Evolutionary conservation across 768 basidiomycete genomes (phyloP), one percentile per base, ranked within the genome.

Genomic region (Termitomyces titanicus): DNA sequence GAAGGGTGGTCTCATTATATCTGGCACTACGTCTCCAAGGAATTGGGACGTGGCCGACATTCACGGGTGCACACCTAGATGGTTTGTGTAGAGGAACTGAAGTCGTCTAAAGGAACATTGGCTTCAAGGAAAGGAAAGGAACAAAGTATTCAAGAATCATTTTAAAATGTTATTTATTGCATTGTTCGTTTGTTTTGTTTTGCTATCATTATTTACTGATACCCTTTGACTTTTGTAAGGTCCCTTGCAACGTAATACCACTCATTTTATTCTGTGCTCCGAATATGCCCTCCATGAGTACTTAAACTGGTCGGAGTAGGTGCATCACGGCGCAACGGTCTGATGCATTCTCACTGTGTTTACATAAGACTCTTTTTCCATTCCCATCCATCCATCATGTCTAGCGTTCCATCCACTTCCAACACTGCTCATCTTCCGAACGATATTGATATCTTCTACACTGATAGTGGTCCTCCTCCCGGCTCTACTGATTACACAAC

Each of bases 1-100:
- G 78, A 81, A 64, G 76, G 77, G 3, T 81, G 78, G 78, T 70
- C 76, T 3, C 72, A 77, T 47, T 79, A 79, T 52, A 77, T 81
- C 45, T 77, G 74, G 73, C 77, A 81, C 53, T 79, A 67, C 54
- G 59, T 79, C 39, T 72, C 70, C 27, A 65, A 58, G 3, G 64
- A 65, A 43, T 46, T 64, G 10, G 61, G 63, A 24, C 61, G 61
- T 27, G 50, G 55, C 5, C 48, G 56, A 29, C 58, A 55, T 29
- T 53, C 54, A 37, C 60, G 60, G 11, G 44, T 60, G n/a, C 44
- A 59, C 40, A 20, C 34, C 20, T 59, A 53, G 51, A 37, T 29
- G 20, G 22, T 18, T n/a, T 10, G n/a, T 42, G 9, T 20, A 31
- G 47, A 43, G 37, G 18, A 24, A 8, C 1, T n/a, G 29, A 27